Conservation (phyloP, 306 rosid species). For the Cucurbita moschata region DNA sequence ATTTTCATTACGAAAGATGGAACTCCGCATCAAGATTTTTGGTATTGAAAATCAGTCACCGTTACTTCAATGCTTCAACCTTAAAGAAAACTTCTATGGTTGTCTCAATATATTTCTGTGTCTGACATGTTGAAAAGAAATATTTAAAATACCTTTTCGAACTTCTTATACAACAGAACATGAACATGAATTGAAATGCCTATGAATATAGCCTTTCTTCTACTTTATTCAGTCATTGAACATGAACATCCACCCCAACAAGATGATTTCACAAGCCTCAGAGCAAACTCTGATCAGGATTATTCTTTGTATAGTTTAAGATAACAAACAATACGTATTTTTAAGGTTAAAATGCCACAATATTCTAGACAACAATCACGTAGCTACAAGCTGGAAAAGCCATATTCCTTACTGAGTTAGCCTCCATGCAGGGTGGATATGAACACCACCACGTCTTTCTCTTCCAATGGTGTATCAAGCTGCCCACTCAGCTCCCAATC, state of each 20-base stretch:
- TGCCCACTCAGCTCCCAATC: constrained; percentile 96
- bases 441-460: constrained; percentile 79
- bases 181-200: too few species aligned
- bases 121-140: too few species aligned
- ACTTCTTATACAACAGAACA: too few species aligned
- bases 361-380: not conserved
- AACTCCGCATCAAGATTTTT: too few species aligned
- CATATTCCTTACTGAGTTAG: constrained; percentile 6
- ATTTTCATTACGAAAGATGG: not conserved
- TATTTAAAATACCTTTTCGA: too few species aligned
- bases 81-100: too few species aligned
- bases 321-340: not conserved
- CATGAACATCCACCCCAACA: not conserved
- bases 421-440: constrained; percentile 95
- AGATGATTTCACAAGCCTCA: not conserved
- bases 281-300: not conserved
- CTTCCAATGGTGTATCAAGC: constrained; percentile 62
- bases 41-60: too few species aligned
- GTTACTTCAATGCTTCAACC: too few species aligned
- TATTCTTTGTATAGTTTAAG: not conserved
- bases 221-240: not conserved
- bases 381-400: not conserved
- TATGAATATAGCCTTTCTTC: not conserved
- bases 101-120: too few species aligned
- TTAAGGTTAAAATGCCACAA: not conserved